These are phyloP conservation scores for Ampelocalamus luodianensis DNA, from an alignment of 176 grass and related monocot species.

Conservation along the genomic window DNA sequence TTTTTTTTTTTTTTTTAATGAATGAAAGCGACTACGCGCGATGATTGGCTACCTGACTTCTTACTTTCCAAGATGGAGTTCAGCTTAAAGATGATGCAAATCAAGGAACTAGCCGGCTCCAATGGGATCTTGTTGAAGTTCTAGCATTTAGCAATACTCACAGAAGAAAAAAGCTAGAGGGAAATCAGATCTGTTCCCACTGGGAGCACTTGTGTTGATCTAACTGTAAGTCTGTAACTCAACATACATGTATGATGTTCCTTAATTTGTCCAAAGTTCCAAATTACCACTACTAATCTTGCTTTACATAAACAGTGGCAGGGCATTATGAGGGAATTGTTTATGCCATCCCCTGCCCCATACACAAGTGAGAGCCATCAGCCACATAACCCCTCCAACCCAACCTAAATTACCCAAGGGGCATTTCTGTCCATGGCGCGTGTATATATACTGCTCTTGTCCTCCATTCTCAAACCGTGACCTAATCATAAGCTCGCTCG, in stretches of 20 bases:
- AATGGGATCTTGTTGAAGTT: neutral
- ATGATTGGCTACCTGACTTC: too few species aligned
- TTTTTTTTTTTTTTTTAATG: too few species aligned
- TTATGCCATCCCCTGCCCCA: slow-evolving; percentile 47
- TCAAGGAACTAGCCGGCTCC: neutral
- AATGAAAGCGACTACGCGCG: too few species aligned
- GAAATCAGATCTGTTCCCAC: neutral
- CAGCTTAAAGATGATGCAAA: neutral
- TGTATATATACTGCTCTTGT: slow-evolving; percentile 45
- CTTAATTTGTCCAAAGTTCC: too few species aligned
- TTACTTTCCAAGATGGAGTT: too few species aligned
- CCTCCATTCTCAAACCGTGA: slow-evolving; percentile 26
- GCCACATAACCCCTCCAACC: too few species aligned
- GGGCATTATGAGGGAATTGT: slow-evolving; percentile 35
- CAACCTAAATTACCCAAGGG: slow-evolving; percentile 49
- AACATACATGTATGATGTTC: too few species aligned
- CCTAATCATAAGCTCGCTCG: slow-evolving; percentile 27
- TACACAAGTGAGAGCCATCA: too few species aligned
- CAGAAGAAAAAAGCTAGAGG: neutral
- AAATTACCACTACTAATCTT: neutral
- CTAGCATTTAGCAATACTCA: neutral
- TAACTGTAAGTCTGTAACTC: too few species aligned
- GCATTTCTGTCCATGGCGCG: slow-evolving; percentile 44
- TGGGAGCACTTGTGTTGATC: too few species aligned
- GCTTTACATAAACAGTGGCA: slow-evolving; percentile 18